These are phyloP conservation scores for Malassezia obtusa DNA, from an alignment of 1,284 basidiomycete genomes.

Conservation along the genomic window DNA sequence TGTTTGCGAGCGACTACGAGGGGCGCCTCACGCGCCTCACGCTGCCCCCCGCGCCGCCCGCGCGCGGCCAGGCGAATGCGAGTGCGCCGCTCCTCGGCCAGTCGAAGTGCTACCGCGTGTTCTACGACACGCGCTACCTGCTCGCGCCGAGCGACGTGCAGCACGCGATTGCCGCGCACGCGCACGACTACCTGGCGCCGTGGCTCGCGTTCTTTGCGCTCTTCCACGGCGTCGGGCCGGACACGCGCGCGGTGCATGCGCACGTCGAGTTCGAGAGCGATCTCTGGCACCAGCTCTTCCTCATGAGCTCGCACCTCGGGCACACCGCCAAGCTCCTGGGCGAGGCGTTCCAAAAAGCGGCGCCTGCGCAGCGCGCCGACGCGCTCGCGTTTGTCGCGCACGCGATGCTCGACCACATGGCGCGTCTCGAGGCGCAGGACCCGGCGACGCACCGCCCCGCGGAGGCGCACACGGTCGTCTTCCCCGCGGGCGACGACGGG, in stretches of 20 bases:
- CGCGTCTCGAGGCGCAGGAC: conserved; percentile 21
- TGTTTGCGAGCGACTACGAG: conserved; percentile 31
- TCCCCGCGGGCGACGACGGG: conserved; percentile 54
- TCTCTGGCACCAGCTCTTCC: conserved; percentile 44
- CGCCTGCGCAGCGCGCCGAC: conserved; percentile 57
- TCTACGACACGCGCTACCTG: conserved; percentile 44
- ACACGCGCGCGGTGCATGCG: conserved; percentile 30
- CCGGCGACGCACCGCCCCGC: conserved; percentile 62
- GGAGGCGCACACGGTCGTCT: conserved; percentile 28
- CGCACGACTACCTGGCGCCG: conserved; percentile 22
- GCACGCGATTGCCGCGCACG: conserved; percentile 25
- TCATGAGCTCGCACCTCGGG: conserved; percentile 40
- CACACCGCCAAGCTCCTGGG: conserved; percentile 38
- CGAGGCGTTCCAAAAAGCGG: conserved; percentile 50
- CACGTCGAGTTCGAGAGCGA: conserved; percentile 47
- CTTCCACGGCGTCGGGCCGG: conserved; percentile 41
- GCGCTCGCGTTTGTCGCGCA: conserved; percentile 64
- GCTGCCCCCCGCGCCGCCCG: conserved; percentile 25
- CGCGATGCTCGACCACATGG: conserved; percentile 53
- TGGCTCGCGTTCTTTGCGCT: conserved; percentile 33
- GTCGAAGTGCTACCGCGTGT: conserved; percentile 40
- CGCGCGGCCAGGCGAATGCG: conserved; percentile 26
- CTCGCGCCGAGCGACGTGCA: conserved; percentile 39
- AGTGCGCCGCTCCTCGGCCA: conserved; percentile 30
- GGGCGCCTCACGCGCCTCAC: conserved; percentile 18